phyloP scores from a whole-genome alignment of 2,329 filamentous ascomycete species.

The Pseudonectria buxi region DNA sequence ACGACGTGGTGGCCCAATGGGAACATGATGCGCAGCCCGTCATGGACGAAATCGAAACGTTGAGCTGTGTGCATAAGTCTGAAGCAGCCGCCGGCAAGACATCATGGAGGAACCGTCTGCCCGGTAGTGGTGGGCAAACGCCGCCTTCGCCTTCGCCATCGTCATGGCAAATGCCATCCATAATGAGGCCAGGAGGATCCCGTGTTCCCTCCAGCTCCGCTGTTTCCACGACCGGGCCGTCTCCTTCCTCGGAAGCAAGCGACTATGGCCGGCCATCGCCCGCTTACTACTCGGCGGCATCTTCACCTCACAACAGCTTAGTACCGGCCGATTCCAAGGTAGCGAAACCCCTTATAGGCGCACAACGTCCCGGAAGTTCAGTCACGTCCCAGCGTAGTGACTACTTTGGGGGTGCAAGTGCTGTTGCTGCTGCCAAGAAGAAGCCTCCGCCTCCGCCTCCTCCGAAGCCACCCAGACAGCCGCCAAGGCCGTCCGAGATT shows the following conservation, averaged over 20 bases:
- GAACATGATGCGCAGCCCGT: slow-evolving; percentile 4
- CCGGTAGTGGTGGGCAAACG: neutral
- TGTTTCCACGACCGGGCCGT: neutral
- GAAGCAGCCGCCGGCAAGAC: no score
- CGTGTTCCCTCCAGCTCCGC: slow-evolving; percentile 6
- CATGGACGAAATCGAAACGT: slow-evolving; percentile 2
- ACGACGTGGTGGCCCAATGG: slow-evolving; percentile 6
- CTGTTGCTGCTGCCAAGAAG: slow-evolving; percentile 5
- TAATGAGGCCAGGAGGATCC: neutral
- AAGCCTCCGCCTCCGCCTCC: slow-evolving; percentile 8
- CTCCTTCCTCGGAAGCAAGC: slow-evolving; percentile 2
- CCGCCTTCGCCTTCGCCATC: slow-evolving; percentile 1
- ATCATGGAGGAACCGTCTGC: no score
- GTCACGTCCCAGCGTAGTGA: slow-evolving; percentile 1
- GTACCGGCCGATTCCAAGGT: slow-evolving; percentile 9
- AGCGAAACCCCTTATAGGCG: slow-evolving; percentile 5
- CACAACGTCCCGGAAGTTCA: slow-evolving; percentile 2
- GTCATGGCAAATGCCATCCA: no score
- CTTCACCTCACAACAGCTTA: neutral
- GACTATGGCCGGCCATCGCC: neutral
- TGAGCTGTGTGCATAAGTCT: slow-evolving; percentile 5
- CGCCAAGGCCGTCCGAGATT: slow-evolving; percentile 3
- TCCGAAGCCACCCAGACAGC: slow-evolving; percentile 4
- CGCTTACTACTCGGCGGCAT: no score
- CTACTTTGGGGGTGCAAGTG: slow-evolving; percentile 1